Evolutionary conservation across 2,329 filamentous ascomycete genomes (phyloP).

Genomic region (Colletotrichum costaricense): DNA sequence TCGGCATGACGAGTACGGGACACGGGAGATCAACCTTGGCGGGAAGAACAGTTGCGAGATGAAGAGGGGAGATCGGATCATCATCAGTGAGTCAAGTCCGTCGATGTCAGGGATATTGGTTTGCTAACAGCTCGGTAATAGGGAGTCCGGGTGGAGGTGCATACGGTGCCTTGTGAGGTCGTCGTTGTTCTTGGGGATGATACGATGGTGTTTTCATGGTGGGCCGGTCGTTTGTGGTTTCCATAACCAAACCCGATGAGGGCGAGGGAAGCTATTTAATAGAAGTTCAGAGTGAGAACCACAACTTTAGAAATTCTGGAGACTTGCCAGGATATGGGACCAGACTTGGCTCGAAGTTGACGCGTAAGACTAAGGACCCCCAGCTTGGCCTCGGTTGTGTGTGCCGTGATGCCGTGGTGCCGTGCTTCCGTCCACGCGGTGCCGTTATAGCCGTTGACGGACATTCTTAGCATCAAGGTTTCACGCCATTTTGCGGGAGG

Average conservation of each 20-base stretch:
- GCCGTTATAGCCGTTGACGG: slow-evolving; percentile 25
- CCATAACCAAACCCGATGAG: not conserved
- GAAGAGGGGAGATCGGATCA: not conserved
- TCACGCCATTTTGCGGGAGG: slow-evolving; percentile 1
- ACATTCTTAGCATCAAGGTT: slow-evolving; percentile 12
- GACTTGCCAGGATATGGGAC: not conserved
- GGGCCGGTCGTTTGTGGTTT: not conserved
- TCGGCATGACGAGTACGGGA: not conserved
- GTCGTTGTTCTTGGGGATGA: not conserved
- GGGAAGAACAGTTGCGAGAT: not conserved
- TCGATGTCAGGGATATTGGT: not conserved
- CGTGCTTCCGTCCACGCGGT: slow-evolving; percentile 12
- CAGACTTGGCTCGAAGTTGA: slow-evolving; percentile 15
- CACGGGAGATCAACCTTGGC: not conserved
- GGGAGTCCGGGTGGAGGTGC: not conserved
- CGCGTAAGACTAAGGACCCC: not conserved
- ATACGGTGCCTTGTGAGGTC: not conserved
- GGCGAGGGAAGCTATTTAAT: not conserved
- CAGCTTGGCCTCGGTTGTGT: slow-evolving; percentile 27
- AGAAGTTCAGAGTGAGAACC: not conserved
- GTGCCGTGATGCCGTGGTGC: slow-evolving; percentile 23
- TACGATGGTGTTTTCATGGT: not conserved
- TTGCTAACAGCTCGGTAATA: not conserved
- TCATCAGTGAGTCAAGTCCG: not conserved
- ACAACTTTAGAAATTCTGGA: not conserved